These are phyloP conservation scores for Curvularia sp. DNA, from an alignment of 2,329 filamentous ascomycete genomes.

Conservation along the genomic window DNA sequence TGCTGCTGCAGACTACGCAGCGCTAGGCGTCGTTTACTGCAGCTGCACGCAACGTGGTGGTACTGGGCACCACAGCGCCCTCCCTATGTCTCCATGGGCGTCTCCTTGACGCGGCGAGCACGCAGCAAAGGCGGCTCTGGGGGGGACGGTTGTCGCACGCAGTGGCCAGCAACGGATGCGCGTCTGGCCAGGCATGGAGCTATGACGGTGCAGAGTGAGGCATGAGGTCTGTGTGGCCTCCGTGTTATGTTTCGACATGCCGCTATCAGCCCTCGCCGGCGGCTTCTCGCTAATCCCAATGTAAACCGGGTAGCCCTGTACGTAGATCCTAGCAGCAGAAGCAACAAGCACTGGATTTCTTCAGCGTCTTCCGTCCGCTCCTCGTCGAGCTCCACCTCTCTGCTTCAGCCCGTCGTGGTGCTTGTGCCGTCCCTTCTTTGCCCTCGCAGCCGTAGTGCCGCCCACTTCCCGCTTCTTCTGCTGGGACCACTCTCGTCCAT, in stretches of 20 bases:
- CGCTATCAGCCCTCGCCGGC: conserved; percentile 45
- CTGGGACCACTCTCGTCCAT: conserved; percentile 30
- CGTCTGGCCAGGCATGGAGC: conserved; percentile 20
- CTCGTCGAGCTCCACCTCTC: conserved; percentile 40
- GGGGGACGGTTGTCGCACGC: conserved; percentile 8
- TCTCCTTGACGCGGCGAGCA: not conserved
- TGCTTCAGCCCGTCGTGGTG: conserved; percentile 38
- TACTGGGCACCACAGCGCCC: conserved; percentile 29
- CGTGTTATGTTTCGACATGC: conserved; percentile 43
- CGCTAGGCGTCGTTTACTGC: conserved; percentile 27
- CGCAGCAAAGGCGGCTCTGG: conserved; percentile 1
- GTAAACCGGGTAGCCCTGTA: conserved; percentile 40
- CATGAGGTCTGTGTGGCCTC: conserved; percentile 40
- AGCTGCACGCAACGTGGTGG: conserved; percentile 29
- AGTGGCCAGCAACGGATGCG: not conserved
- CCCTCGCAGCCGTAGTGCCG: conserved; percentile 31
- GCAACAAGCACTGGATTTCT: conserved; percentile 45
- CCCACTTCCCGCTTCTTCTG: conserved; percentile 24
- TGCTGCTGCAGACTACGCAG: conserved; percentile 35
- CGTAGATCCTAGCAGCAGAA: conserved; percentile 42
- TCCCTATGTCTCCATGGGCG: not conserved
- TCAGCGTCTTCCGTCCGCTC: conserved; percentile 38
- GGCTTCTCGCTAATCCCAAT: conserved; percentile 42
- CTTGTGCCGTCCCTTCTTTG: conserved; percentile 30
- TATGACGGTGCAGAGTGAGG: conserved; percentile 34